Evolutionary conservation across 108 stramenopile genomes (phyloP).

Genomic region (Pseudonitzschia multiseries): DNA sequence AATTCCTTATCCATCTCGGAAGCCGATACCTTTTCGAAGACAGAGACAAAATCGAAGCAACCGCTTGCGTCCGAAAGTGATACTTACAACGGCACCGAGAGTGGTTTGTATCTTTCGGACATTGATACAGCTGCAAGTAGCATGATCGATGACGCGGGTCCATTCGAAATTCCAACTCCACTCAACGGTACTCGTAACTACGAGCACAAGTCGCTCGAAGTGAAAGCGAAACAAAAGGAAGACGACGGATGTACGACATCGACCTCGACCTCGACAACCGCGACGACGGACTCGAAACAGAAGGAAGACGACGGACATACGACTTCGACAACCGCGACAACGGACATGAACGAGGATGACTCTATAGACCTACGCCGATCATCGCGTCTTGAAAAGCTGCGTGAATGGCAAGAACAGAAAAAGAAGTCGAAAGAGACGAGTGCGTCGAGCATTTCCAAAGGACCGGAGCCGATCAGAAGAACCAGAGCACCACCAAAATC

Average conservation of each 20-base stretch:
- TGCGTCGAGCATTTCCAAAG: not conserved
- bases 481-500: too few relatives aligned
- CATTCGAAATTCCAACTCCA: not conserved
- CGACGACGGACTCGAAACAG: not conserved
- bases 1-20: not conserved
- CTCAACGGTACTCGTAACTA: not conserved
- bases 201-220: not conserved
- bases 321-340: not conserved
- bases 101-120: not conserved
- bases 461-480: not conserved
- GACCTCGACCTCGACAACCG: not conserved
- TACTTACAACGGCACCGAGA: not conserved
- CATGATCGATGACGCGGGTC: not conserved
- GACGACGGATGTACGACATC: not conserved
- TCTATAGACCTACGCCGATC: not conserved
- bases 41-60: not conserved
- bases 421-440: conserved; percentile 2
- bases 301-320: not conserved
- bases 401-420: not conserved
- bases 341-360: not conserved
- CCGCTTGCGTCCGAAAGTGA: not conserved
- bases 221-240: not conserved
- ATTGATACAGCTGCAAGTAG: not conserved
- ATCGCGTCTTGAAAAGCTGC: not conserved
- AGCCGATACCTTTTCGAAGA: not conserved